Percentiles rank a stretch among this genome's conserved stretches.
Evolutionary conservation across 2,329 filamentous ascomycete genomes (phyloP).

Genomic region (Thielaviopsis euricoi): DNA sequence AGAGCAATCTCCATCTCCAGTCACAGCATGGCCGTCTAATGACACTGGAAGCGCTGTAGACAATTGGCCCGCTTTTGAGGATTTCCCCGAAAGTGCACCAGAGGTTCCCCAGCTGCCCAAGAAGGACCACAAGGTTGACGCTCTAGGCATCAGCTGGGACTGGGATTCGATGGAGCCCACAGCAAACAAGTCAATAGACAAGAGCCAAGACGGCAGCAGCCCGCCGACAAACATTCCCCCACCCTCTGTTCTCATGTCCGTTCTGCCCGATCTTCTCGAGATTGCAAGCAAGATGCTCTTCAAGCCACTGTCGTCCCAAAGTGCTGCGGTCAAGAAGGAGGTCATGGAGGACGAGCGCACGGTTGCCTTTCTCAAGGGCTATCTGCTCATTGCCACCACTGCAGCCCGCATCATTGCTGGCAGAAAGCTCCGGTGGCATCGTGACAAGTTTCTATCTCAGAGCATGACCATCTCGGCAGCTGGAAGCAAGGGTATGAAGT

Average conservation of each 20-base stretch:
- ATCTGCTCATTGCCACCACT: constrained; percentile 46
- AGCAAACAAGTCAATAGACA: neutral
- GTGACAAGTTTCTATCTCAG: constrained; percentile 69
- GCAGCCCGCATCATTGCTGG: constrained; percentile 71
- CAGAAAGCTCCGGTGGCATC: constrained; percentile 75
- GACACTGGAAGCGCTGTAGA: constrained; percentile 19
- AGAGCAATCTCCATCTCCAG: constrained; percentile 22
- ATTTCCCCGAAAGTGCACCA: constrained; percentile 19
- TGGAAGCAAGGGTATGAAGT: constrained; percentile 75
- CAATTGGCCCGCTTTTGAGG: constrained; percentile 36
- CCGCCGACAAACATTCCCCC: constrained; percentile 81
- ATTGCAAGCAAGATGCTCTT: constrained; percentile 49
- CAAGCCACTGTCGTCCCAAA: constrained; percentile 43
- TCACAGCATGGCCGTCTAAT: constrained; percentile 31
- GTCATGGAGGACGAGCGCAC: constrained; percentile 48
- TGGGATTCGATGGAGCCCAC: constrained; percentile 29
- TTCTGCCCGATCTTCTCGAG: constrained; percentile 57
- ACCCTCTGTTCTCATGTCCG: constrained; percentile 62
- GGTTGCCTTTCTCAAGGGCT: constrained; percentile 45
- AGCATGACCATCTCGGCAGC: constrained; percentile 74
- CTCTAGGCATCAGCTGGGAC: constrained; percentile 25
- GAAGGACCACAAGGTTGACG: neutral
- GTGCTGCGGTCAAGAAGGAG: constrained; percentile 40
- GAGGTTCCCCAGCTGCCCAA: neutral
- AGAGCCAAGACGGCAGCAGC: constrained; percentile 18